These are phyloP conservation scores for Trichoderma endophyticum DNA, from an alignment of 2,329 filamentous ascomycete species.

Conservation along the genomic window DNA sequence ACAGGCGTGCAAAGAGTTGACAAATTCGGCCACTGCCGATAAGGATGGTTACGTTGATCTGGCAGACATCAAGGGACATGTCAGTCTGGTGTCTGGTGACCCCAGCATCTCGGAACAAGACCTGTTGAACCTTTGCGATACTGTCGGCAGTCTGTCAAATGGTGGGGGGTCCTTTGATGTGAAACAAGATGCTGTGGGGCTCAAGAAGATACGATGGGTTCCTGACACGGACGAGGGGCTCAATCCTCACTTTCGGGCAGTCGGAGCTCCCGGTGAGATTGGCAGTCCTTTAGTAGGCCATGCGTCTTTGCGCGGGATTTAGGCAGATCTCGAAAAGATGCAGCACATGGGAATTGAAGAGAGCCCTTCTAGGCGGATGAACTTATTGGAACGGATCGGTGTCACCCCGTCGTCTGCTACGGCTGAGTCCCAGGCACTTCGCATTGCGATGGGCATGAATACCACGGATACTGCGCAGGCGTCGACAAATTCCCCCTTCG, in stretches of 20 bases:
- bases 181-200: conserved; percentile 45
- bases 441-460: not conserved
- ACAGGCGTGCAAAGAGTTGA: conserved; percentile 67
- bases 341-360: conserved; percentile 15
- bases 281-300: conserved; percentile 60
- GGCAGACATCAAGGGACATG: conserved; percentile 61
- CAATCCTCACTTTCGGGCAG: conserved; percentile 40
- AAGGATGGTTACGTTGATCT: conserved; percentile 68
- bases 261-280: conserved; percentile 64
- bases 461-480: not conserved
- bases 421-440: not conserved
- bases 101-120: conserved; percentile 53
- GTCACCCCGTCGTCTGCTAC: not conserved
- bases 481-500: not conserved
- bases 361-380: conserved; percentile 21
- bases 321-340: conserved; percentile 26
- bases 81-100: conserved; percentile 53
- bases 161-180: conserved; percentile 86
- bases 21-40: conserved; percentile 37
- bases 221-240: conserved; percentile 46
- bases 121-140: conserved; percentile 81
- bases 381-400: conserved; percentile 22
- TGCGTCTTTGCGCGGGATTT: conserved; percentile 36
- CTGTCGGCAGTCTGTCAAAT: conserved; percentile 80
- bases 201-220: conserved; percentile 54